Conservation (phyloP, 352 stramenopile species). For the Globisporangium carolinianum region DNA sequence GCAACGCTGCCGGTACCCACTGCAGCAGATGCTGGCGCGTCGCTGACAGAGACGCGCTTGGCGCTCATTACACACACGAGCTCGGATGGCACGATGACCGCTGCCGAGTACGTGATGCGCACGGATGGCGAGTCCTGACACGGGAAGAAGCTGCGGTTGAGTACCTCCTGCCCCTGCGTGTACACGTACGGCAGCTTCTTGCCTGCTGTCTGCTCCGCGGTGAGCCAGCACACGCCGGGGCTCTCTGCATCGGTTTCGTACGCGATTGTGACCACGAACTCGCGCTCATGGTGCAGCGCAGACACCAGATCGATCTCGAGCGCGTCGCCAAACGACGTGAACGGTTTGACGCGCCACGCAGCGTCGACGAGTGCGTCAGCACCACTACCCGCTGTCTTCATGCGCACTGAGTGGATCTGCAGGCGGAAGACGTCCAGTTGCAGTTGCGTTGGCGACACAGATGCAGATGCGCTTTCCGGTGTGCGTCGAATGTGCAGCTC, state of each 20-base stretch:
- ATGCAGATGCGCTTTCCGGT: background rate
- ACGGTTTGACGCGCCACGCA: slow-evolving; percentile 42
- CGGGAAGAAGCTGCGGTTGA: slow-evolving; percentile 80
- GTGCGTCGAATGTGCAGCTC: slow-evolving; percentile 31
- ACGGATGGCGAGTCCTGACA: slow-evolving; percentile 92
- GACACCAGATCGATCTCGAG: slow-evolving; percentile 39
- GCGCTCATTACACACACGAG: slow-evolving; percentile 88
- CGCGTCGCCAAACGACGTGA: slow-evolving; percentile 56
- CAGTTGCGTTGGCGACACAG: slow-evolving; percentile 10
- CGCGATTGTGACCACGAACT: slow-evolving; percentile 36
- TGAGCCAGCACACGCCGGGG: slow-evolving; percentile 74
- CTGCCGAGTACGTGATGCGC: slow-evolving; percentile 94
- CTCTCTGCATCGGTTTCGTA: slow-evolving; percentile 66
- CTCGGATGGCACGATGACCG: slow-evolving; percentile 87
- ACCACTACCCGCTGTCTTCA: background rate
- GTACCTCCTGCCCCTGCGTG: slow-evolving; percentile 82
- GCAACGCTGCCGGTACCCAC: slow-evolving; percentile 3
- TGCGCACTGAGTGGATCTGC: slow-evolving; percentile 32
- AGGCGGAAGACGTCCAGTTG: slow-evolving; percentile 62
- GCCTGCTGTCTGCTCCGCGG: slow-evolving; percentile 77
- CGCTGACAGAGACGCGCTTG: slow-evolving; percentile 27
- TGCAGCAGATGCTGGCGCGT: background rate
- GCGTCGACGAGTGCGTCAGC: background rate
- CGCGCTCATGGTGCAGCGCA: slow-evolving; percentile 8
- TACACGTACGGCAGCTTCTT: slow-evolving; percentile 77